Base-by-base conservation (phyloP, 345 rosid species). In the Moringa oleifera region DNA sequence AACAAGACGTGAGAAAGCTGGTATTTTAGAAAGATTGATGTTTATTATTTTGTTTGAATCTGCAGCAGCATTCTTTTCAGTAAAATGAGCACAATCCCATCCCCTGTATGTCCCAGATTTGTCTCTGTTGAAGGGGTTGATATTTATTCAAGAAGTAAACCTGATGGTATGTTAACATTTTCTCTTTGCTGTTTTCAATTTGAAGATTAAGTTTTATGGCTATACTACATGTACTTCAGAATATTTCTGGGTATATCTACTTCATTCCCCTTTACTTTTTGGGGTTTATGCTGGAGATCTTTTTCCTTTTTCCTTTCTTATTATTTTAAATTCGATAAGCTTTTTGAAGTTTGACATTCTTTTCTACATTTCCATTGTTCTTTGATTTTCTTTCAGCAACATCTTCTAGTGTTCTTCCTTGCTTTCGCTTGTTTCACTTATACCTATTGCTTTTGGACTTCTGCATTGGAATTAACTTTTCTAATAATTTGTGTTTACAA, bases 91-190 rank as follows among this genome's bases (percentile, higher is more conserved):
- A 47, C 83, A 25, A 71, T 49, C 4, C 68, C 64, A 25, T 63
- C 80, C 60, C 81, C 77, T 17, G 37, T 57, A 57, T 68, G 69
- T 66, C 83, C 85, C 1, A 86, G 79, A 62, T 85, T 90, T 51
- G 63, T 84, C 53, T 66, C 86, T 15, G 73, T 80, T 24, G 86
- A 80, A 70, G 84, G 78, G 31, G 68, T 60, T 41, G 90, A 75
- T 72, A 20, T 71, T 18, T 28, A 25, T 66, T 76, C 77, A 7
- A 71, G 59, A 65, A 71, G 79, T 18, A 68, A 75, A 55, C 50
- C 72, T 69, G 90, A 84, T 68, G 83, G 87, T 85, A 68, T 65
- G 71, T 57, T 53, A 47, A 11, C 58, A 23, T 23, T 53, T 13
- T 25, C 56, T 16, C 6, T 20, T 22, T 61, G 4, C 47, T 11